Conservation (phyloP, 306 rosid genomes). For the Boehmeria nivea region DNA sequence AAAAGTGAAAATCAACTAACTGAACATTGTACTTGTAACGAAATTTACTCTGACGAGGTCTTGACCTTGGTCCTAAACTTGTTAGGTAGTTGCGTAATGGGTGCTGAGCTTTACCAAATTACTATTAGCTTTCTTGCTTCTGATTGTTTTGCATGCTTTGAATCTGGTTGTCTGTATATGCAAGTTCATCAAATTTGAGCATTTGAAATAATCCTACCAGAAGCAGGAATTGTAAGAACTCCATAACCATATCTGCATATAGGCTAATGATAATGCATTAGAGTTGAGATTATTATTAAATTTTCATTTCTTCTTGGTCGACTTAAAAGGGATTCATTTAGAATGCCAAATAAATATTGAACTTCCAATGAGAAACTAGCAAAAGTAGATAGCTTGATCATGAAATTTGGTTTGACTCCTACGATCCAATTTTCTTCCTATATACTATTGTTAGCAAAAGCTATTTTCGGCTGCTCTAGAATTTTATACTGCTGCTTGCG, state of each 20-base stretch:
- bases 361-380: background rate
- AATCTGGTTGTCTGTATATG: background rate
- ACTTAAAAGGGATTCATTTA: no score
- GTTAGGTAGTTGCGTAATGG: background rate
- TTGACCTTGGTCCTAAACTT: background rate
- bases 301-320: background rate
- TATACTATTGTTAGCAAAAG: conserved; percentile 15
- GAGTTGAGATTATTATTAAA: background rate
- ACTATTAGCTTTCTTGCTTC: background rate
- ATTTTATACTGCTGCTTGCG: conserved; percentile 34
- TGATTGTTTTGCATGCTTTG: background rate
- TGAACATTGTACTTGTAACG: background rate
- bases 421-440: conserved; percentile 14
- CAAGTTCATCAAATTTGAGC: background rate
- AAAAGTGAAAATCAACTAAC: no score
- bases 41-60: background rate
- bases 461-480: conserved; percentile 32
- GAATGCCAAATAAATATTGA: background rate
- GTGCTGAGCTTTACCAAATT: background rate
- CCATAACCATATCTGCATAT: background rate
- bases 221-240: background rate
- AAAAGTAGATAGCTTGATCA: background rate
- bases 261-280: background rate
- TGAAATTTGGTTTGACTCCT: conserved; percentile 2
- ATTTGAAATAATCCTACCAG: background rate